phyloP scores from a whole-genome alignment of 257 asterid species.

The Dorcoceras hygrometricum region DNA sequence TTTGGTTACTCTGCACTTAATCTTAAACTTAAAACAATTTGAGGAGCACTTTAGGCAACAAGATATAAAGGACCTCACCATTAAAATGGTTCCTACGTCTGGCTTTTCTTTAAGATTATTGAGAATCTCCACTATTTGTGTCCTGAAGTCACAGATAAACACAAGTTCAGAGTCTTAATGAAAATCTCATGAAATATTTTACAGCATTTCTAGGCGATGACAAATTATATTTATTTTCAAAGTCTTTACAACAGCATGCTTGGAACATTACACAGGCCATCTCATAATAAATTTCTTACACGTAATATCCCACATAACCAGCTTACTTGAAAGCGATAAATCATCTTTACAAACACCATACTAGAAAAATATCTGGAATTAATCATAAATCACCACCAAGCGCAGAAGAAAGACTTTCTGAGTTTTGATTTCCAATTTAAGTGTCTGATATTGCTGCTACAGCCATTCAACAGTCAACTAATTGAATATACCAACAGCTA shows the following conservation, averaged over 20 bases:
- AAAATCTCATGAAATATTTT: slow-evolving; percentile 13
- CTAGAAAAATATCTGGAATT: background rate
- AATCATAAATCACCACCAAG: background rate
- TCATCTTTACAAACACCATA: background rate
- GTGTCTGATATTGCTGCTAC: slow-evolving; percentile 16
- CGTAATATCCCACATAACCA: slow-evolving; percentile 5
- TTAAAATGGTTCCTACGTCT: slow-evolving; percentile 80
- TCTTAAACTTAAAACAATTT: slow-evolving; percentile 18
- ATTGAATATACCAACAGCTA: slow-evolving; percentile 12
- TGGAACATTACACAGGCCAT: slow-evolving; percentile 9
- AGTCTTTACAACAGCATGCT: slow-evolving; percentile 14
- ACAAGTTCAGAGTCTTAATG: slow-evolving; percentile 15
- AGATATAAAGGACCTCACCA: slow-evolving; percentile 41
- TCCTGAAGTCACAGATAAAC: slow-evolving; percentile 36
- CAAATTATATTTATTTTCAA: slow-evolving; percentile 4
- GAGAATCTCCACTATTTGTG: slow-evolving; percentile 82
- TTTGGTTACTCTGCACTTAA: slow-evolving; percentile 16
- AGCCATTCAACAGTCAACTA: slow-evolving; percentile 13
- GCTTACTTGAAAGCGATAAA: background rate
- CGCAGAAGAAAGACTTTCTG: background rate
- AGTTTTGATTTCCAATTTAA: slow-evolving; percentile 5
- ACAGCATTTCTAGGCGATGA: slow-evolving; percentile 17
- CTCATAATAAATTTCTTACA: slow-evolving; percentile 7
- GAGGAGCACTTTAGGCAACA: slow-evolving; percentile 20
- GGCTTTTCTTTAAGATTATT: slow-evolving; percentile 91